Evolutionary conservation across 345 rosid species (phyloP).

Genomic region (Gossypium anomalum): DNA sequence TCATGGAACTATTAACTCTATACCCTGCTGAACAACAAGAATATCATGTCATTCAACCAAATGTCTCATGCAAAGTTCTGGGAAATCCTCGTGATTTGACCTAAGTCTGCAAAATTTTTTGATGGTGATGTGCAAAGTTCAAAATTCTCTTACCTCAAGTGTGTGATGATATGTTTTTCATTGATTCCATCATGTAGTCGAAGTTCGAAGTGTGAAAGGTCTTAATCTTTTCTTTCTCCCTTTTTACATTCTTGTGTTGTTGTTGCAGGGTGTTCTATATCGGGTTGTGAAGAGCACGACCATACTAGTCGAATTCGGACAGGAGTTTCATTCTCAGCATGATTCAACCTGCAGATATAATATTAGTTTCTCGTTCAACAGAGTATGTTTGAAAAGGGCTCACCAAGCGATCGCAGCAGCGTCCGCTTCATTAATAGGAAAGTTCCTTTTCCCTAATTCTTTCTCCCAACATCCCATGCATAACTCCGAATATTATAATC

Average conservation of each 20-base stretch:
- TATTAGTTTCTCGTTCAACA: background rate
- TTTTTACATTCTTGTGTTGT: constrained; percentile 3
- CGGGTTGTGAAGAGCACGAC: constrained; percentile 23
- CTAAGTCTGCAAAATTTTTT: no score
- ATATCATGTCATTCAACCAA: no score
- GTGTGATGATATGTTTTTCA: no score
- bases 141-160: no score
- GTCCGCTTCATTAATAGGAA: constrained; percentile 19
- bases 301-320: constrained; percentile 33
- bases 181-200: no score
- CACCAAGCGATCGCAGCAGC: constrained; percentile 35
- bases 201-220: background rate
- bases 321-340: constrained; percentile 32
- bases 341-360: constrained; percentile 19
- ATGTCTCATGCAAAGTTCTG: no score
- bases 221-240: background rate
- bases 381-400: background rate
- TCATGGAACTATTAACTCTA: no score
- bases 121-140: no score
- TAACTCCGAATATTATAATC: background rate
- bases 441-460: constrained; percentile 30
- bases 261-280: constrained; percentile 33
- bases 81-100: no score
- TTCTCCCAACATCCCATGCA: background rate
- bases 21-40: no score